Conservation (phyloP, 2,329 filamentous ascomycete species). For the Pyricularia pennisetigena region DNA sequence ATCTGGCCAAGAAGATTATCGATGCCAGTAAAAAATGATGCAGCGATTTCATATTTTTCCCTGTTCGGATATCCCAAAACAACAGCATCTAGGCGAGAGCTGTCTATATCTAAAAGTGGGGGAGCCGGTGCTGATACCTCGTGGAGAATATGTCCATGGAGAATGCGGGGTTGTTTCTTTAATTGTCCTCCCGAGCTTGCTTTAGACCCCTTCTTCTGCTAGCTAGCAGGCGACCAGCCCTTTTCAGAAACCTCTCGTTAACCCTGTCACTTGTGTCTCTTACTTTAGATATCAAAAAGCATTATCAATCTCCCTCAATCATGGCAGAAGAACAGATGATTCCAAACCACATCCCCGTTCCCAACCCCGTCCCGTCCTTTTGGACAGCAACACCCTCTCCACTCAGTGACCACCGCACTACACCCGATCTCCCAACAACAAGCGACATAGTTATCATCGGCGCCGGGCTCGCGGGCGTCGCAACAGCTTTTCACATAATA, state of each 20-base stretch:
- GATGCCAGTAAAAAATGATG: conserved; percentile 1
- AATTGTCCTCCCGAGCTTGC: neutral
- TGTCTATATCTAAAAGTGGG: neutral
- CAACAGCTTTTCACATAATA: conserved; percentile 30
- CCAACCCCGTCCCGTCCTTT: conserved; percentile 22
- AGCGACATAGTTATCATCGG: conserved; percentile 37
- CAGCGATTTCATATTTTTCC: neutral
- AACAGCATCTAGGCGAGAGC: neutral
- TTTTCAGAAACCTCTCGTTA: neutral
- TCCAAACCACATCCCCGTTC: conserved; percentile 11
- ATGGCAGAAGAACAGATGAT: neutral
- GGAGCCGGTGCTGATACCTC: neutral
- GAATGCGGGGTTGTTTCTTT: neutral
- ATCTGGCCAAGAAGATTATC: conserved; percentile 31
- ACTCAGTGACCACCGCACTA: conserved; percentile 29
- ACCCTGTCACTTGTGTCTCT: neutral
- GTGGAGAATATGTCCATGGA: neutral
- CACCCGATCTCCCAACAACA: conserved; percentile 23
- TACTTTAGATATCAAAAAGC: neutral
- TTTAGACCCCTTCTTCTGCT: neutral
- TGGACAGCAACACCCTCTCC: conserved; percentile 26
- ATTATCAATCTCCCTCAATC: neutral
- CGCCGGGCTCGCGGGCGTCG: conserved; percentile 33
- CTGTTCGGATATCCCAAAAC: neutral
- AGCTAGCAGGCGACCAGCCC: neutral